Percentiles rank a stretch among this genome's conserved stretches.
phyloP scores from a whole-genome alignment of 192 early-diverging fungal genomes.

The Gigaspora rosea region DNA sequence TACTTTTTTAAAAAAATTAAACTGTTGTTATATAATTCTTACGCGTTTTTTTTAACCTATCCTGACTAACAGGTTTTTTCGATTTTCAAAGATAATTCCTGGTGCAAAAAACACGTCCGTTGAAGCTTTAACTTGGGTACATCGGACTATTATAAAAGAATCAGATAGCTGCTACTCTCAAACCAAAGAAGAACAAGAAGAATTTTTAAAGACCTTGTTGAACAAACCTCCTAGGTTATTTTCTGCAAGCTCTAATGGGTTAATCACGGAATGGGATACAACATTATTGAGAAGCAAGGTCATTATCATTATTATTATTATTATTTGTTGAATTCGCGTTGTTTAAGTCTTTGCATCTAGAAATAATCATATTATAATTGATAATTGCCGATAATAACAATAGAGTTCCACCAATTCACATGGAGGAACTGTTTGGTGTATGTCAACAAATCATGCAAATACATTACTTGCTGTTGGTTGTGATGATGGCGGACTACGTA shows the following conservation, averaged over 20 bases:
- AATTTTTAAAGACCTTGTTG: slow-evolving; percentile 30
- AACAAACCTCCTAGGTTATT: slow-evolving; percentile 74
- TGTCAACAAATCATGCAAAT: slow-evolving; percentile 75
- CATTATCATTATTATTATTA: background rate
- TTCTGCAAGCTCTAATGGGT: slow-evolving; percentile 81
- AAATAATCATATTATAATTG: background rate
- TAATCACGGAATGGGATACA: slow-evolving; percentile 88
- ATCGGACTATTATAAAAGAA: slow-evolving; percentile 64
- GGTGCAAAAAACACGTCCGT: slow-evolving; percentile 72
- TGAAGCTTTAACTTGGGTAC: slow-evolving; percentile 82
- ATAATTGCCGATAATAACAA: background rate
- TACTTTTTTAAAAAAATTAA: slow-evolving; percentile 33
- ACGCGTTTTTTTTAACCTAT: background rate
- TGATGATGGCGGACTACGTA: slow-evolving; percentile 87
- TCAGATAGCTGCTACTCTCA: slow-evolving; percentile 67
- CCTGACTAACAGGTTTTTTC: too few species aligned
- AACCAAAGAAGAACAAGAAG: slow-evolving; percentile 58
- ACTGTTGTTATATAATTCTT: background rate
- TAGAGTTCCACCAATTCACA: slow-evolving; percentile 70
- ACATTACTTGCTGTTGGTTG: slow-evolving; percentile 86
- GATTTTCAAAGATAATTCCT: slow-evolving; percentile 69
- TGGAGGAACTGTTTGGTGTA: slow-evolving; percentile 95
- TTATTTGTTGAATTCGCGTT: background rate
- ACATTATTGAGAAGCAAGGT: slow-evolving; percentile 64
- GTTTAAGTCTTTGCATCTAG: too few species aligned